Percentiles rank a stretch among this genome's conserved stretches.
phyloP scores from a whole-genome alignment of 2,329 filamentous ascomycete genomes.

The Alternaria dauci region DNA sequence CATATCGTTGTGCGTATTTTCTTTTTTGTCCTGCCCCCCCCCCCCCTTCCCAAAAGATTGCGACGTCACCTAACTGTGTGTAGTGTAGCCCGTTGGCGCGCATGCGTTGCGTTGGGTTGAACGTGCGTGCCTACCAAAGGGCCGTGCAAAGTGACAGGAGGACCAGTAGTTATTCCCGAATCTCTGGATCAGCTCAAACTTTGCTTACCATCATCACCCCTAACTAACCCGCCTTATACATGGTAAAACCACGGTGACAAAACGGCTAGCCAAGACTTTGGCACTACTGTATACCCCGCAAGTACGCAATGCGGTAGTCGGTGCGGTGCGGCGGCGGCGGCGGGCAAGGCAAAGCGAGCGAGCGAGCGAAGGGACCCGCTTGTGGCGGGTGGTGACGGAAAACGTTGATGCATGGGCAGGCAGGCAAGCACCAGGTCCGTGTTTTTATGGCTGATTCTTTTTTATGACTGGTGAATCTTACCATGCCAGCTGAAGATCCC shows the following conservation, averaged over 20 bases:
- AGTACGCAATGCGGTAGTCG: constrained; percentile 20
- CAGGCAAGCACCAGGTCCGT: no score
- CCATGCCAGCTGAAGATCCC: constrained; percentile 6
- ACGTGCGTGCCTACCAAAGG: not conserved
- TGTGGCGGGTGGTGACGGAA: constrained; percentile 24
- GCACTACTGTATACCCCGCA: constrained; percentile 16
- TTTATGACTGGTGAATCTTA: constrained; percentile 12
- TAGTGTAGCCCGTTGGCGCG: not conserved
- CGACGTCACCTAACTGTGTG: constrained; percentile 12
- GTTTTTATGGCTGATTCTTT: no score
- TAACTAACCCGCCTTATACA: constrained; percentile 19
- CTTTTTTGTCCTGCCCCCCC: constrained; percentile 1
- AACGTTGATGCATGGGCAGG: constrained; percentile 24
- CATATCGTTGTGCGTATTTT: constrained; percentile 11
- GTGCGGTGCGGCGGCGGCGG: constrained; percentile 2
- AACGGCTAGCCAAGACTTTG: constrained; percentile 3
- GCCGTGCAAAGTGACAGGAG: not conserved
- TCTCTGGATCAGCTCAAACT: constrained; percentile 13
- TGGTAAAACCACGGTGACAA: constrained; percentile 4
- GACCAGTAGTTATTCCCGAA: constrained; percentile 8
- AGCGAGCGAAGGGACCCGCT: constrained; percentile 12
- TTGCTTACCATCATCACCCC: not conserved
- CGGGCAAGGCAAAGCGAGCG: not conserved
- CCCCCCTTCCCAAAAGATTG: constrained; percentile 10
- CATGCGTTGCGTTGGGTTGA: no score